A percentile compares a stretch with the other conserved stretches of the same genome.
These are phyloP conservation scores for Saccharomycopsis babjevae DNA, from an alignment of 805 yeast species.

Conservation along the genomic window DNA sequence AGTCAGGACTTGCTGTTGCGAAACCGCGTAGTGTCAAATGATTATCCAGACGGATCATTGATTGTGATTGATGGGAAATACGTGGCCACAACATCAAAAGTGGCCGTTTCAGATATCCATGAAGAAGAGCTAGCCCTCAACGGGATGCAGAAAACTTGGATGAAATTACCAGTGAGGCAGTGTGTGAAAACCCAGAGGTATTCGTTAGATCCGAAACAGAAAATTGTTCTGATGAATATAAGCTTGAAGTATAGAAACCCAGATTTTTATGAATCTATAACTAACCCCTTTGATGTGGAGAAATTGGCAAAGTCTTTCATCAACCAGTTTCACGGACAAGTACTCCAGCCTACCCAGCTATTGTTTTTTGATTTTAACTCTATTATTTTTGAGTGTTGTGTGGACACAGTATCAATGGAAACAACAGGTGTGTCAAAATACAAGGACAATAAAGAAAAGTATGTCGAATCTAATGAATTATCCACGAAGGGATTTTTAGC, in stretches of 20 bases:
- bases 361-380: background rate
- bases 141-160: background rate
- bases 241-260: background rate
- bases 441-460: background rate
- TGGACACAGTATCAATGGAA: background rate
- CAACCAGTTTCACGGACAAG: background rate
- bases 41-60: background rate
- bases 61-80: background rate
- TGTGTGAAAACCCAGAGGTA: background rate
- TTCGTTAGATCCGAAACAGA: background rate
- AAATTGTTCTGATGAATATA: background rate
- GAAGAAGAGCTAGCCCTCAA: background rate
- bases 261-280: background rate
- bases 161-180: background rate
- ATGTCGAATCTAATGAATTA: background rate
- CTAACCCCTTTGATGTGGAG: background rate
- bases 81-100: background rate
- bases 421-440: background rate
- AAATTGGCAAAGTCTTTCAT: background rate
- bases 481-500: background rate
- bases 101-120: background rate
- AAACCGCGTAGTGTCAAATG: background rate
- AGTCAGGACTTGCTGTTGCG: background rate
- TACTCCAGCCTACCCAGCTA: background rate
- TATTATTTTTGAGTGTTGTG: background rate